Conservation (phyloP, 2,329 filamentous ascomycete genomes). For the Colletotrichum lupini region DNA sequence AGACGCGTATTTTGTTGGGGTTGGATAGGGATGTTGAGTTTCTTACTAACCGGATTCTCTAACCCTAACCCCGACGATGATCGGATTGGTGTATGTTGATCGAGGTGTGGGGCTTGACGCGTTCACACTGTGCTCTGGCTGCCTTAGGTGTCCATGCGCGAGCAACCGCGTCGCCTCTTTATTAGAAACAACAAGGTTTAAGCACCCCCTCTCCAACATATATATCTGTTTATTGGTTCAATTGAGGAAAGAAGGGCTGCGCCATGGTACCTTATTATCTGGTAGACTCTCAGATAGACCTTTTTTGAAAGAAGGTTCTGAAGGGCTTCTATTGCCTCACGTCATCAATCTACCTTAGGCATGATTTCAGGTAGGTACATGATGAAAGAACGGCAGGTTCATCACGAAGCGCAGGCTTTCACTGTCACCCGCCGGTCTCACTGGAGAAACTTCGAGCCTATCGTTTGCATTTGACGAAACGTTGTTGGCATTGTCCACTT, state of each 20-base stretch:
- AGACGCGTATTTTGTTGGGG: not conserved
- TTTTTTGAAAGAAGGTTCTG: no score
- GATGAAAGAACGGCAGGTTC: not conserved
- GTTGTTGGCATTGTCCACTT: not conserved
- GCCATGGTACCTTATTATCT: no score
- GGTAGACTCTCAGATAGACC: no score
- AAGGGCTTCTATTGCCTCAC: no score
- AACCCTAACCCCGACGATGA: constrained; percentile 27
- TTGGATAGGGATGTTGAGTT: not conserved
- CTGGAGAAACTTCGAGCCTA: not conserved
- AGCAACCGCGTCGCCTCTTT: no score
- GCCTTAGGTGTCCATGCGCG: not conserved
- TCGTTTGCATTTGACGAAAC: not conserved
- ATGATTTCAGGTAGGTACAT: not conserved
- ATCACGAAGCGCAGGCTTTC: not conserved
- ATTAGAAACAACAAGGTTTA: no score
- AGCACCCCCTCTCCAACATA: no score
- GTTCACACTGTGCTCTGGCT: not conserved
- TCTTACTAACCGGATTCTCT: not conserved
- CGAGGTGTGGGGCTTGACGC: no score
- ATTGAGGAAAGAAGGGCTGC: no score
- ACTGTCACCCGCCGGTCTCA: not conserved
- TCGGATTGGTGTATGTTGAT: no score
- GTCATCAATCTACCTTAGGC: no score
- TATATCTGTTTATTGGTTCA: no score